Percentiles rank a stretch among this genome's conserved stretches.
Conservation (phyloP, 768 basidiomycete genomes). For the Suillus decipiens region DNA sequence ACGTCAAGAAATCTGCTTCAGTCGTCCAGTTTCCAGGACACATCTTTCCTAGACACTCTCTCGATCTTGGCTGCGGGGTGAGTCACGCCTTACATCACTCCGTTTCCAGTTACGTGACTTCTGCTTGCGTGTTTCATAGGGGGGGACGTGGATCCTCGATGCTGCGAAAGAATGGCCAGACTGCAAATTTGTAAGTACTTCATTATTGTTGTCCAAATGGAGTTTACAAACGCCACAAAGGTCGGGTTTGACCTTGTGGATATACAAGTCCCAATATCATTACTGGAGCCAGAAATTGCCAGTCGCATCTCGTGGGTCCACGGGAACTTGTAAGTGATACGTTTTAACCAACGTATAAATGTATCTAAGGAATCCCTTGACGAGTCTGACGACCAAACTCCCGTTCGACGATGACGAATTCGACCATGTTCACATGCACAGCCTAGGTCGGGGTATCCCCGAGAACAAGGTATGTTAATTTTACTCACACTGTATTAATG, state of each 20-base stretch:
- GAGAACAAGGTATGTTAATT: slow-evolving; percentile 61
- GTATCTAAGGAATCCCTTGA: background rate
- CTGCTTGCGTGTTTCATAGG: slow-evolving; percentile 36
- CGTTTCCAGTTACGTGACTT: slow-evolving; percentile 3
- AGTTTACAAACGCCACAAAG: slow-evolving; percentile 34
- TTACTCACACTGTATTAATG: slow-evolving; percentile 11
- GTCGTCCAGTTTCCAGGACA: slow-evolving; percentile 53
- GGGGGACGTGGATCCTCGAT: slow-evolving; percentile 71
- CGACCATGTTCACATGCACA: slow-evolving; percentile 75
- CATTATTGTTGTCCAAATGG: background rate
- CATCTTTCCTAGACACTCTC: slow-evolving; percentile 49
- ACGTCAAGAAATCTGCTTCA: slow-evolving; percentile 56
- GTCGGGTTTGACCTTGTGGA: slow-evolving; percentile 82
- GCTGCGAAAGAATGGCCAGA: slow-evolving; percentile 72
- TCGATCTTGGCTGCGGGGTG: slow-evolving; percentile 79
- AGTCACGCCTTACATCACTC: slow-evolving; percentile 27
- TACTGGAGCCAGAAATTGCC: slow-evolving; percentile 53
- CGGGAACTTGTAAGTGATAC: slow-evolving; percentile 68
- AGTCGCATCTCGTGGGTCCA: slow-evolving; percentile 70
- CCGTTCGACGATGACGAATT: slow-evolving; percentile 85
- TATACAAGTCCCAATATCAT: slow-evolving; percentile 60
- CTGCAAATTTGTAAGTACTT: slow-evolving; percentile 57
- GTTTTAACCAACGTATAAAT: background rate
- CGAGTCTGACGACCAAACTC: slow-evolving; percentile 69
- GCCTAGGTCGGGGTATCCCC: slow-evolving; percentile 66